Conservation (phyloP, 768 basidiomycete species). For the Leucocoprinus leucothites region DNA sequence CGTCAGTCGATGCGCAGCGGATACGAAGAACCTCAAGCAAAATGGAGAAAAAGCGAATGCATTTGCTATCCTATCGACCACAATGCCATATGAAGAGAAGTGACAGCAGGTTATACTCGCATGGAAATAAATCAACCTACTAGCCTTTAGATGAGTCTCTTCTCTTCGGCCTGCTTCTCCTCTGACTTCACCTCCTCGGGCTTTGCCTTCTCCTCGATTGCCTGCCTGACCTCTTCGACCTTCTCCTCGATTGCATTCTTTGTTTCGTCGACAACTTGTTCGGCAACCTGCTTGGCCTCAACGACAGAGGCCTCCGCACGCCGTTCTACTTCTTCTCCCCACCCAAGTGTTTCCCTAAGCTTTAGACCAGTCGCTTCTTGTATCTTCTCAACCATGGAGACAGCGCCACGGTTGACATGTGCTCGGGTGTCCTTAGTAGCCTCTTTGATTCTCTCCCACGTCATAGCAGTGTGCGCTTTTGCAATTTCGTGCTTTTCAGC, state of each 20-base stretch:
- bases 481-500: slow-evolving; percentile 67
- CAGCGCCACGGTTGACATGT: slow-evolving; percentile 41
- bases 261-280: slow-evolving; percentile 16
- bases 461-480: slow-evolving; percentile 57
- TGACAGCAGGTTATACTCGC: neutral
- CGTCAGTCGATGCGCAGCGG: too few species aligned
- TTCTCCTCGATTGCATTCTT: slow-evolving; percentile 12
- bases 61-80: too few species aligned
- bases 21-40: too few species aligned
- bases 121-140: neutral
- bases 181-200: slow-evolving; percentile 15
- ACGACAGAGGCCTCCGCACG: slow-evolving; percentile 20
- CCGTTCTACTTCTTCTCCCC: slow-evolving; percentile 23
- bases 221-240: slow-evolving; percentile 16
- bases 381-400: slow-evolving; percentile 46
- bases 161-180: slow-evolving; percentile 9
- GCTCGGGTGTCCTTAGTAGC: slow-evolving; percentile 44
- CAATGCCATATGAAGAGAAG: neutral
- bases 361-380: slow-evolving; percentile 75
- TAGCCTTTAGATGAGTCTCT: slow-evolving; percentile 7
- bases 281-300: slow-evolving; percentile 25
- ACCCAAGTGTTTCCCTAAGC: slow-evolving; percentile 56
- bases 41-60: too few species aligned
- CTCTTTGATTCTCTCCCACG: slow-evolving; percentile 55
- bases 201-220: neutral